phyloP scores from a whole-genome alignment of 768 basidiomycete species.

The Trametes sanguinea region DNA sequence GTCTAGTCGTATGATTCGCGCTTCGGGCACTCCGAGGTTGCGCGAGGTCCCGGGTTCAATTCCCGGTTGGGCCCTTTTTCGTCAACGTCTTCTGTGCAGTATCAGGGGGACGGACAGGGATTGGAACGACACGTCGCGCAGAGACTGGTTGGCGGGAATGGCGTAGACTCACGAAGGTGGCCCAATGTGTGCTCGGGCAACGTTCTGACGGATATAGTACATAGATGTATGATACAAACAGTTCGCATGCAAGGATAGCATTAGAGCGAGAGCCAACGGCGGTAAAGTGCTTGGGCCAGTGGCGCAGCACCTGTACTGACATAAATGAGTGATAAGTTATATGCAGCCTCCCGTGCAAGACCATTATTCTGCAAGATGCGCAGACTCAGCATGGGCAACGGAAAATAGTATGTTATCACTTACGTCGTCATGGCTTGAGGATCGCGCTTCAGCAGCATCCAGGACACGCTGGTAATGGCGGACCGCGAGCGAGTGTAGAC shows the following conservation, averaged over 20 bases:
- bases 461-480: conserved; percentile 83
- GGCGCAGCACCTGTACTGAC: conserved; percentile 74
- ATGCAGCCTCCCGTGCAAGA: conserved; percentile 77
- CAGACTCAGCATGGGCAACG: neutral
- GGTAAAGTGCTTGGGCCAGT: conserved; percentile 69
- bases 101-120: too few relatives aligned
- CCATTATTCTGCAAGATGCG: conserved; percentile 42
- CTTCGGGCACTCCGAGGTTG: conserved; percentile 8
- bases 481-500: conserved; percentile 77
- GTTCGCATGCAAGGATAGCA: neutral
- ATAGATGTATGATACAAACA: neutral
- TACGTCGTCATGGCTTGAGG: conserved; percentile 35
- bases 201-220: neutral
- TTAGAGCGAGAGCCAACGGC: conserved; percentile 82
- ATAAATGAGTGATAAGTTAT: conserved; percentile 85
- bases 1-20: conserved; percentile 21
- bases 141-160: too few relatives aligned
- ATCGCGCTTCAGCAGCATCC: conserved; percentile 54
- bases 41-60: conserved; percentile 20
- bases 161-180: too few relatives aligned
- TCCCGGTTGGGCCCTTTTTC: conserved; percentile 13
- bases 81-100: neutral
- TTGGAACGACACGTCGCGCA: neutral
- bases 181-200: neutral
- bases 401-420: conserved; percentile 12